Base-by-base conservation (phyloP, 805 yeast species). In the Dipodascopsis uninucleata region DNA sequence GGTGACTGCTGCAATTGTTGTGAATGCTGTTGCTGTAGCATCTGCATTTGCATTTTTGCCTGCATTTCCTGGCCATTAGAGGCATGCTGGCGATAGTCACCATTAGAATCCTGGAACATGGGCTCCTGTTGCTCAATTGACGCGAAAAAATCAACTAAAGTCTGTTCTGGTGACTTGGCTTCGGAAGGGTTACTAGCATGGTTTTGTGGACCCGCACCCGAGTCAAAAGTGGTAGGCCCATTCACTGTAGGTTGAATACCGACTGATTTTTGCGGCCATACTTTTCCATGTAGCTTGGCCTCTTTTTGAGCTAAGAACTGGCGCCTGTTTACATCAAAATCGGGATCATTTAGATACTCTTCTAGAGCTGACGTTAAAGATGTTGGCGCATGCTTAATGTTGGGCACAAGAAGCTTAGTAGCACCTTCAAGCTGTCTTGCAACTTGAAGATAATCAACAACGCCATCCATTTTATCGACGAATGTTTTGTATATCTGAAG, bases 351-450 rank as follows among this genome's bases (percentile, higher is more conserved):
- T 55, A 93, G 69, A 63, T 90, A 94, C 57, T 89, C 96, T 61
- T 87, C 93, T 50, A 93, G 75, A 10, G 94, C 81, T 26, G 80
- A 75, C 2, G 95, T 84, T 53, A 93, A 72, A 21, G 95, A 93
- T 2, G 97, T 89, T 18, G 97, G 97, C 1, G 97, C 97, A 66
- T 93, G 98, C 62, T 86, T 86, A 50, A 93, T 89, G 10, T 95
- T 89, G 28, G 98, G 98, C 26, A 93, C 95, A 58, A 82, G 89
- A 54, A 90, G 70, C 58, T 88, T 88, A 2, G 97, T 88, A 9
- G 88, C 78, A 60, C 80, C 78, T 65, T 86, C 96, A 54, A 86
- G 71, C 62, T 83, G 87, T 61, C 93, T 90, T 3, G 97, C 98
- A 12, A 83, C 79, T 58, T 94, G 79, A 59, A 93, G 72, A 64